A percentile compares a stretch with the other conserved stretches of the same genome.
Conservation (phyloP, 345 rosid species). For the Citrus mangshanensis region DNA sequence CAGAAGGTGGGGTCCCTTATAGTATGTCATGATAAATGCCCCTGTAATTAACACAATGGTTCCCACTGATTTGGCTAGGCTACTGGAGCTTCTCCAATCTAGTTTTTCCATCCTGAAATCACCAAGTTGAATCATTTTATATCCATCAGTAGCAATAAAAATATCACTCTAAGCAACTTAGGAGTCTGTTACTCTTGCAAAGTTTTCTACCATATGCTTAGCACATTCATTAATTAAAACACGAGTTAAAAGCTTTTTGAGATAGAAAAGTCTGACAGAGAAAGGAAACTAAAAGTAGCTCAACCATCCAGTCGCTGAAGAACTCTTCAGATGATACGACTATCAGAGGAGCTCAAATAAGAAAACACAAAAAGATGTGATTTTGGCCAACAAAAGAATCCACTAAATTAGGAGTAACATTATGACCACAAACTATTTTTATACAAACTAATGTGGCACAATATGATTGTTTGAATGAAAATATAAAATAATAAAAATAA, state of each 20-base stretch:
- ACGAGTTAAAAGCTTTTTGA: not conserved
- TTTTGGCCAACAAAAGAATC: not conserved
- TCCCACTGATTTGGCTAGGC: constrained; percentile 37
- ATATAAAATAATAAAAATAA: no score
- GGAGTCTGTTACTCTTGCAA: not conserved
- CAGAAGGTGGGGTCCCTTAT: constrained; percentile 42
- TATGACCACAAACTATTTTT: no score
- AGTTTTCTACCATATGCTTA: not conserved
- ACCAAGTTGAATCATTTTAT: constrained; percentile 2
- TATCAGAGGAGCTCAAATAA: not conserved
- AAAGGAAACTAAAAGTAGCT: not conserved
- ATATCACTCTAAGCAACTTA: constrained; percentile 2
- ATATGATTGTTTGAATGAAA: no score
- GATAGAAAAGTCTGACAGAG: not conserved
- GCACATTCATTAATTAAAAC: not conserved
- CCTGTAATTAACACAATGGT: constrained; percentile 41
- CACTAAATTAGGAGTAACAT: no score
- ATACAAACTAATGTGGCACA: no score
- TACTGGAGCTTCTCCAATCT: constrained; percentile 31
- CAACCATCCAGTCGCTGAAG: no score
- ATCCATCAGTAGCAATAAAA: not conserved
- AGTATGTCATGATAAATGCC: constrained; percentile 41
- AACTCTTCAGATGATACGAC: not conserved
- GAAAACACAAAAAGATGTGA: not conserved
- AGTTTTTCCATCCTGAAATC: constrained; percentile 43